phyloP scores from a whole-genome alignment of 441 rosid species.

The Omphalea diandra region DNA sequence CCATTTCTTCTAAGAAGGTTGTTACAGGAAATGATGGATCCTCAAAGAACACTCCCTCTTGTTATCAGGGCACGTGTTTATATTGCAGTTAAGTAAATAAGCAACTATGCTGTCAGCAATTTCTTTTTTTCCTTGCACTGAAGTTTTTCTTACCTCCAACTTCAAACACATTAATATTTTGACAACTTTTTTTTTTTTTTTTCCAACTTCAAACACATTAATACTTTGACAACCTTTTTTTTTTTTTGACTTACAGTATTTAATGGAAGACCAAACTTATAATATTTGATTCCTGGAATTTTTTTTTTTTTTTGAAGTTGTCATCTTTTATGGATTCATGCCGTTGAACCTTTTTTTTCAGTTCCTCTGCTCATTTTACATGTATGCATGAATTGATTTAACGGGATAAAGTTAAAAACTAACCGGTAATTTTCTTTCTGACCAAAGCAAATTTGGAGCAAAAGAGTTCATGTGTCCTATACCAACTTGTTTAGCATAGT shows the following conservation, averaged over 20 bases:
- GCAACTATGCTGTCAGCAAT: not conserved
- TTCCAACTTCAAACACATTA: not conserved
- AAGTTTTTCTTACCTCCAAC: not conserved
- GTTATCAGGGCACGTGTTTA: slow-evolving; percentile 78
- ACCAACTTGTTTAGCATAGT: not conserved
- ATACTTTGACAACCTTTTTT: not conserved
- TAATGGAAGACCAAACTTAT: too few species aligned
- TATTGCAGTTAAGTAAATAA: slow-evolving; percentile 64
- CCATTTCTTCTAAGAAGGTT: slow-evolving; percentile 78
- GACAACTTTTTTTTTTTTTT: not conserved
- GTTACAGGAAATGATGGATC: slow-evolving; percentile 74
- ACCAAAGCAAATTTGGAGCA: not conserved
- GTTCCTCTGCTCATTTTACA: not conserved
- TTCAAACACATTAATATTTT: not conserved
- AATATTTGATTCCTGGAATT: too few species aligned
- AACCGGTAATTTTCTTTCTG: not conserved
- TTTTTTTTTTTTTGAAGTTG: too few species aligned
- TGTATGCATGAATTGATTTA: not conserved
- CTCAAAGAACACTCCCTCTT: slow-evolving; percentile 83
- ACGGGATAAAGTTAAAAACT: not conserved
- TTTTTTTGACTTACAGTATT: too few species aligned
- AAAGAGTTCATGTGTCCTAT: not conserved
- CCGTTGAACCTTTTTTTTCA: too few species aligned
- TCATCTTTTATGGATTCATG: too few species aligned
- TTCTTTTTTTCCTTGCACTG: not conserved